phyloP scores from a whole-genome alignment of 2,329 filamentous ascomycete genomes.

The Tricladium varicosporioides region DNA sequence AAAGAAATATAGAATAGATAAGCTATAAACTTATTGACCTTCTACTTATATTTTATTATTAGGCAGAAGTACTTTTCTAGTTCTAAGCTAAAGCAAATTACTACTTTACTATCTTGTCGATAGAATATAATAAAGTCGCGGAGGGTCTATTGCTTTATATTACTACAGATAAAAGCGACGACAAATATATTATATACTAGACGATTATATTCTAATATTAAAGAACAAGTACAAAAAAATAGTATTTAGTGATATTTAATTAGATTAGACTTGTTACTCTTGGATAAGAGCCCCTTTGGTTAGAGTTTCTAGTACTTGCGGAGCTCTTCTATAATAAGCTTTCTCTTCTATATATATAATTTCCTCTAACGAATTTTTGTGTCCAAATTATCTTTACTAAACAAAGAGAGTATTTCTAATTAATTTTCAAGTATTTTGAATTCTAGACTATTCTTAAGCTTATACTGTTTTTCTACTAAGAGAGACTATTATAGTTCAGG shows the following conservation, averaged over 20 bases:
- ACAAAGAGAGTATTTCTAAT: neutral
- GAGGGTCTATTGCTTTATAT: slow-evolving; percentile 17
- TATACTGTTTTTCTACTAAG: neutral
- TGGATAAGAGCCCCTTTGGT: slow-evolving; percentile 3
- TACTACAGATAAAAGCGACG: slow-evolving; percentile 22
- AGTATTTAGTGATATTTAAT: slow-evolving; percentile 6
- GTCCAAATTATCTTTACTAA: neutral
- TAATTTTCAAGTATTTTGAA: slow-evolving; percentile 8
- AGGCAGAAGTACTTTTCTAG: slow-evolving; percentile 22
- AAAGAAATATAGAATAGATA: neutral
- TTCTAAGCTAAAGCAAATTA: slow-evolving; percentile 22
- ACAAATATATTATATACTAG: slow-evolving; percentile 25
- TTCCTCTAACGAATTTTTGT: slow-evolving; percentile 1
- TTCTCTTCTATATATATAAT: slow-evolving; percentile 7
- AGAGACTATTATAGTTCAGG: slow-evolving; percentile 8
- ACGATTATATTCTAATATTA: slow-evolving; percentile 22
- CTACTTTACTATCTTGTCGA: slow-evolving; percentile 19
- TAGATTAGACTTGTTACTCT: slow-evolving; percentile 1
- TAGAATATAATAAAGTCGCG: slow-evolving; percentile 23
- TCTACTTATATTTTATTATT: slow-evolving; percentile 6
- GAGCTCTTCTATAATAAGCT: slow-evolving; percentile 13
- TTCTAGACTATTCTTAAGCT: slow-evolving; percentile 7
- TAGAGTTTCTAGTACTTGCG: slow-evolving; percentile 5
- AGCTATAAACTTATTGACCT: slow-evolving; percentile 14
- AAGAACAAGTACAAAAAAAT: slow-evolving; percentile 16